phyloP scores from a whole-genome alignment of 2,329 filamentous ascomycete genomes.

The Stenocarpella maydis region DNA sequence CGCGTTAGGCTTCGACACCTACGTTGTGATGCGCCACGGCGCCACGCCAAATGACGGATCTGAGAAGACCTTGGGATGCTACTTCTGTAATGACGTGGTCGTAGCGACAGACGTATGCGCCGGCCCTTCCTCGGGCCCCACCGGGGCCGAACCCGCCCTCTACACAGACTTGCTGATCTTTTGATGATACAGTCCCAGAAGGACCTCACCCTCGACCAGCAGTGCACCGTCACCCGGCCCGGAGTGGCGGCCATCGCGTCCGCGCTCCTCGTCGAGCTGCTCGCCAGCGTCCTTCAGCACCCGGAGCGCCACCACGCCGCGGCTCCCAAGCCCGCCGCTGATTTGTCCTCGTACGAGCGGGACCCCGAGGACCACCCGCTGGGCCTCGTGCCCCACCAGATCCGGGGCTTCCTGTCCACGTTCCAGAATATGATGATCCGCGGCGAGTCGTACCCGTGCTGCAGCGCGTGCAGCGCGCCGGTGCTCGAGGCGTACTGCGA shows the following conservation, averaged over 20 bases:
- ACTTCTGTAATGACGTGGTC: slow-evolving; percentile 98
- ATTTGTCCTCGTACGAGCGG: slow-evolving; percentile 56
- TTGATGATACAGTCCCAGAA: slow-evolving; percentile 76
- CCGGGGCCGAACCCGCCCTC: slow-evolving; percentile 49
- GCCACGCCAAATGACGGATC: slow-evolving; percentile 64
- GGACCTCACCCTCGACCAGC: slow-evolving; percentile 94
- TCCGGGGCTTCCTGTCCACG: slow-evolving; percentile 78
- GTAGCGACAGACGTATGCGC: slow-evolving; percentile 81
- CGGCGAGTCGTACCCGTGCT: slow-evolving; percentile 80
- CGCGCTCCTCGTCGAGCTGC: slow-evolving; percentile 86
- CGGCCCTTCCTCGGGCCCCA: not conserved
- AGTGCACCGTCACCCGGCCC: slow-evolving; percentile 95
- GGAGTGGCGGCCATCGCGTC: slow-evolving; percentile 93
- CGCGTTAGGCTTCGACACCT: slow-evolving; percentile 94
- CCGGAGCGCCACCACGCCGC: slow-evolving; percentile 72
- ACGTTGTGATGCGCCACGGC: slow-evolving; percentile 96
- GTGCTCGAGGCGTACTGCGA: slow-evolving; percentile 73
- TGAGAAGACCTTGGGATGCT: slow-evolving; percentile 84
- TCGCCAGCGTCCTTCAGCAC: slow-evolving; percentile 89
- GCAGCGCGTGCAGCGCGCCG: slow-evolving; percentile 78
- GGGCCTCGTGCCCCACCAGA: slow-evolving; percentile 79
- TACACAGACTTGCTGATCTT: slow-evolving; percentile 38
- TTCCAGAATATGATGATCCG: slow-evolving; percentile 79
- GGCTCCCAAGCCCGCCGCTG: slow-evolving; percentile 54
- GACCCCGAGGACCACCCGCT: slow-evolving; percentile 68